Evolutionary conservation across 495 filamentous ascomycete genomes (phyloP).

Genomic region (Trichoderma asperelloides): DNA sequence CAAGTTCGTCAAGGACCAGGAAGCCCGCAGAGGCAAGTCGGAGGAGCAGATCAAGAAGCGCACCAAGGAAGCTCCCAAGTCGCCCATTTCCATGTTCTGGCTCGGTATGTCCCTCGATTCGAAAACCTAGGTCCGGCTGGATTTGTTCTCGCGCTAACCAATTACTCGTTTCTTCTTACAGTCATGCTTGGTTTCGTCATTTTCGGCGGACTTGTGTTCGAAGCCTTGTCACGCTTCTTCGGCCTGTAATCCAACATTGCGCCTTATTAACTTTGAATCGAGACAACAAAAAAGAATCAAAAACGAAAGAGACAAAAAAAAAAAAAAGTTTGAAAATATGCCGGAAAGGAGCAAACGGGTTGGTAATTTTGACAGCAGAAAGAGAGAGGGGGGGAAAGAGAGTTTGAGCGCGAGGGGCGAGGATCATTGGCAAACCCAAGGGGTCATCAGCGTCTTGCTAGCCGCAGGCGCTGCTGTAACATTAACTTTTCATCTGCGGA

Average conservation of each 20-base stretch:
- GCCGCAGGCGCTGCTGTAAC: neutral
- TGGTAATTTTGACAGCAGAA: neutral
- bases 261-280: neutral
- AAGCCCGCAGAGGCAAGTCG: slow-evolving; percentile 74
- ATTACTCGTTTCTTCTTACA: slow-evolving; percentile 25
- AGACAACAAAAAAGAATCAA: neutral
- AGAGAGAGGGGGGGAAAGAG: neutral
- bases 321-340: neutral
- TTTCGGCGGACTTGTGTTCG: slow-evolving; percentile 76
- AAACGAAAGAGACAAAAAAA: neutral
- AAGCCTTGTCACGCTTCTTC: slow-evolving; percentile 69
- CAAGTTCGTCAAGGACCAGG: slow-evolving; percentile 71
- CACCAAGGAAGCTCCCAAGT: slow-evolving; percentile 53
- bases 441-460: neutral
- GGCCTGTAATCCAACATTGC: neutral
- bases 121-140: neutral
- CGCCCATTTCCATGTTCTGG: slow-evolving; percentile 72
- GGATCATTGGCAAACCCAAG: neutral
- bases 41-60: slow-evolving; percentile 59
- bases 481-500: neutral
- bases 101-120: slow-evolving; percentile 54
- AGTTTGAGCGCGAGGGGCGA: neutral
- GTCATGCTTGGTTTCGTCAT: slow-evolving; percentile 73
- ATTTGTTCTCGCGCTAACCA: neutral
- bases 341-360: neutral